Evolutionary conservation across 352 stramenopile species (phyloP).

Genomic region (Phytophthora constricta): DNA sequence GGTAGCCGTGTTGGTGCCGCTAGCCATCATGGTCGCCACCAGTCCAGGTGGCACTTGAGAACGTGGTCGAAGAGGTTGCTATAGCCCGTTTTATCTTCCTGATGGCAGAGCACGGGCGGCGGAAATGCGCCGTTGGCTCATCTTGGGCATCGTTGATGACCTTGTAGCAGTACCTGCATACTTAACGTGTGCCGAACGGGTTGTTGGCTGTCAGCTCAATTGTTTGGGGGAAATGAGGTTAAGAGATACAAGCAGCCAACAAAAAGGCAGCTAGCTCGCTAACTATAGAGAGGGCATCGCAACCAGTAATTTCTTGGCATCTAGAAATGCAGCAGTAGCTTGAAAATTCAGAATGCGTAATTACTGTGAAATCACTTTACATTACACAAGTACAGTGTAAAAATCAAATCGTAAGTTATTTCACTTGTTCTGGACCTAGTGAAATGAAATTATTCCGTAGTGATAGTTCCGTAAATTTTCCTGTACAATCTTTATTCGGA

Average conservation of each 20-base stretch:
- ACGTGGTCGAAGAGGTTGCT: constrained; percentile 16
- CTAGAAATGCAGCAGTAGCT: not conserved
- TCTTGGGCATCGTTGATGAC: constrained; percentile 7
- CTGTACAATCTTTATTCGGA: constrained; percentile 16
- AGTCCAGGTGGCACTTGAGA: constrained; percentile 4
- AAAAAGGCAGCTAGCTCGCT: too few species aligned
- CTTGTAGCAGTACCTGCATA: constrained; percentile 15
- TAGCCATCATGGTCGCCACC: constrained; percentile 4
- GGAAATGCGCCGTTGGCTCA: constrained; percentile 9
- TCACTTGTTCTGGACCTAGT: not conserved
- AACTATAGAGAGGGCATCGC: too few species aligned
- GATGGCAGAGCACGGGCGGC: constrained; percentile 1
- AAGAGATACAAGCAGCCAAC: too few species aligned
- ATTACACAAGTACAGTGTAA: not conserved
- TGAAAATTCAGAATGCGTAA: not conserved
- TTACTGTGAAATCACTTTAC: not conserved
- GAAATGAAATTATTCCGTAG: constrained; percentile 9
- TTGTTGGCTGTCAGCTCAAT: not conserved
- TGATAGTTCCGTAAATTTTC: constrained; percentile 8
- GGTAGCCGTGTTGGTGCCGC: not conserved
- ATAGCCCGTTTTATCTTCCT: constrained; percentile 3
- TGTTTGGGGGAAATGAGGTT: constrained; percentile 4
- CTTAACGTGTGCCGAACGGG: constrained; percentile 8
- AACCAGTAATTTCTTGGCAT: too few species aligned
- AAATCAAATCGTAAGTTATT: constrained; percentile 5